These are phyloP conservation scores for Postia placenta DNA, from an alignment of 768 basidiomycete species.

Conservation along the genomic window DNA sequence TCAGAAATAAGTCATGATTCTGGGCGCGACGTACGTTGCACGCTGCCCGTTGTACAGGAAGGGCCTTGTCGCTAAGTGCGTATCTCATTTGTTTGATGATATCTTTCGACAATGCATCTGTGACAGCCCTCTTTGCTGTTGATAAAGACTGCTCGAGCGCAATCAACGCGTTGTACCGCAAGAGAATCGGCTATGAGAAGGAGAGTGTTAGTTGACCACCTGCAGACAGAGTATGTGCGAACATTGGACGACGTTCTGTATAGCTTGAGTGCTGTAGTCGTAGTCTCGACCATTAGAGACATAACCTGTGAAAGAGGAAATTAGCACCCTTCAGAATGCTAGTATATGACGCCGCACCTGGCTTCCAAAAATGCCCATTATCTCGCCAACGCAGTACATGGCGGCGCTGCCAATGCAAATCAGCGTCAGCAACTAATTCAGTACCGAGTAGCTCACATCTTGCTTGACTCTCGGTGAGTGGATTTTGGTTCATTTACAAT, in stretches of 20 bases:
- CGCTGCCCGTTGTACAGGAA: conserved; percentile 80
- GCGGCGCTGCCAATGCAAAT: conserved; percentile 55
- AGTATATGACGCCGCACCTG: conserved; percentile 51
- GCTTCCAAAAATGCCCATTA: conserved; percentile 79
- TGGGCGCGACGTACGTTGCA: conserved; percentile 51
- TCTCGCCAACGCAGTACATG: conserved; percentile 81
- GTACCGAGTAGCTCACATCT: conserved; percentile 48
- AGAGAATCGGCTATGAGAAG: conserved; percentile 56
- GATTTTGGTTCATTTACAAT: conserved; percentile 68
- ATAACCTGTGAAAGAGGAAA: conserved; percentile 56
- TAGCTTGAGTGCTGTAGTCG: conserved; percentile 57
- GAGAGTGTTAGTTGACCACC: neutral
- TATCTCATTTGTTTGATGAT: conserved; percentile 77
- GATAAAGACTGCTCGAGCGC: conserved; percentile 75
- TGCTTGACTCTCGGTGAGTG: conserved; percentile 52
- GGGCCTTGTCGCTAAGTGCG: conserved; percentile 72
- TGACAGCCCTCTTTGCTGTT: conserved; percentile 77
- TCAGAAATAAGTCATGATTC: conserved; percentile 12
- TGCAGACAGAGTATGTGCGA: conserved; percentile 24
- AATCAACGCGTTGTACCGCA: conserved; percentile 75
- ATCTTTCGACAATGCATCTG: conserved; percentile 74
- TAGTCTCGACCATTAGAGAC: conserved; percentile 90
- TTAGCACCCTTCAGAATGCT: neutral
- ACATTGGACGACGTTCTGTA: conserved; percentile 66
- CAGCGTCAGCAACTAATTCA: neutral